Evolutionary conservation across 352 stramenopile species (phyloP).

Genomic region (Globisporangium camurandrum): DNA sequence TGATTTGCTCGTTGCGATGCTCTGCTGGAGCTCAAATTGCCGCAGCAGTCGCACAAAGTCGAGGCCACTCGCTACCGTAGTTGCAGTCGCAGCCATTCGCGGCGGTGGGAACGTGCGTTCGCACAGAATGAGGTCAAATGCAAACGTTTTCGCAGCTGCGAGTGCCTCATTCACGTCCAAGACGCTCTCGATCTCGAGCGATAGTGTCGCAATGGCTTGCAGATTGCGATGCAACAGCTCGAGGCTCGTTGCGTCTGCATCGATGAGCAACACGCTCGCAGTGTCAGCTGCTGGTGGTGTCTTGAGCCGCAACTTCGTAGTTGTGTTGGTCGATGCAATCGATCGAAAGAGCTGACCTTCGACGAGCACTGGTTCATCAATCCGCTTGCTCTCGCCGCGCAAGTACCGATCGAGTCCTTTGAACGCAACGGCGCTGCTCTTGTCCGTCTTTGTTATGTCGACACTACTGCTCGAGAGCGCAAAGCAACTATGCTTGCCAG

Average conservation of each 20-base stretch:
- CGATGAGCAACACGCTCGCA: constrained; percentile 24
- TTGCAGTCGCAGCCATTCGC: background rate
- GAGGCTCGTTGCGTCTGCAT: constrained; percentile 23
- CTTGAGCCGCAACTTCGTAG: background rate
- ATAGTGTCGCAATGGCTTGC: constrained; percentile 9
- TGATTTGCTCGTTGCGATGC: constrained; percentile 13
- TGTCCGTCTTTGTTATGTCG: background rate
- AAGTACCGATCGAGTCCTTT: constrained; percentile 58
- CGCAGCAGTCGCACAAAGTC: constrained; percentile 76
- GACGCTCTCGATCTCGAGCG: constrained; percentile 55
- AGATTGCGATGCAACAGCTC: constrained; percentile 31
- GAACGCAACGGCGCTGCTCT: constrained; percentile 16
- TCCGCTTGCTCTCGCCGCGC: constrained; percentile 44
- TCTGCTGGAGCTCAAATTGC: constrained; percentile 64
- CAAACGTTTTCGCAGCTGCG: constrained; percentile 29
- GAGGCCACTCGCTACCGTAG: constrained; percentile 41
- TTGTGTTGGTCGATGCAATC: background rate
- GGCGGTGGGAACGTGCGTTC: constrained; percentile 47
- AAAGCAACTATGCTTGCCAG: background rate
- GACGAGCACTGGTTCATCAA: constrained; percentile 22
- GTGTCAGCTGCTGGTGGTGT: constrained; percentile 3
- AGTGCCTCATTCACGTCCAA: constrained; percentile 44
- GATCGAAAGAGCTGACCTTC: constrained; percentile 35
- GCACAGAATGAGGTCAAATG: constrained; percentile 82
- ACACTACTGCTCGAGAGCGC: background rate